Base-by-base conservation (phyloP, 164 flowering plant genomes). In the Houttuynia cordata region DNA sequence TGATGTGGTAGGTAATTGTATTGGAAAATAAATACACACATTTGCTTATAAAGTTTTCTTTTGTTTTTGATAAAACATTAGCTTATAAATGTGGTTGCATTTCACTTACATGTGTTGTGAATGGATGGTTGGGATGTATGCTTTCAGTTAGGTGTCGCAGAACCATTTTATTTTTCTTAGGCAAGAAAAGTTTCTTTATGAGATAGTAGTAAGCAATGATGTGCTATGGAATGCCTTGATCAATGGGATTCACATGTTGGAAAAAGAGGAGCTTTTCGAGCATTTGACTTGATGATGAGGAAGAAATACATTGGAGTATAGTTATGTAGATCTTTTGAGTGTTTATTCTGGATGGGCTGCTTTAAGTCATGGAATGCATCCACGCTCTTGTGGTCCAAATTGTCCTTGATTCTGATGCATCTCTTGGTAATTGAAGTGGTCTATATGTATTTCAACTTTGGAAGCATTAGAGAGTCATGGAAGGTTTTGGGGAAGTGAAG, bases 211-310 rank as follows among this genome's bases (percentile, higher is more conserved):
- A 1, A 30, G 50, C 15, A 58, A 54, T 54, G 65, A 62, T 19
- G 58, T 62, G 10, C 39, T 30, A 22, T 62, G 65, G 65, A 62
- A 62, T 40, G 34, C 65, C 45, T 25, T 54, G 58, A 62, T 62
- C 50, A 62, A 51, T n/a, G 59, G 58, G 13, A 53, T 53, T 62
- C 58, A 54, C 59, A 62, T 37, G 30, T 42, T 62, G 65, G 65
- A 54, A 55, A 53, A 47, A 41, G 58, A 39, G 58, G 30, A 0
- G 65, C 65, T 53, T 62, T 54, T 22, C 12, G 53, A 24, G 20
- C 41, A 17, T 37, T 62, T 41, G 39, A 54, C 13, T 53, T 62
- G 51, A 62, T 62, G 65, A 54, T 40, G 19, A 40, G 51, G 59
- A 54, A 53, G 51, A 62, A 53, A 50, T 62, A 20, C 20, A 15